Conservation (phyloP, 306 rosid species). For the Castanospermum australe region DNA sequence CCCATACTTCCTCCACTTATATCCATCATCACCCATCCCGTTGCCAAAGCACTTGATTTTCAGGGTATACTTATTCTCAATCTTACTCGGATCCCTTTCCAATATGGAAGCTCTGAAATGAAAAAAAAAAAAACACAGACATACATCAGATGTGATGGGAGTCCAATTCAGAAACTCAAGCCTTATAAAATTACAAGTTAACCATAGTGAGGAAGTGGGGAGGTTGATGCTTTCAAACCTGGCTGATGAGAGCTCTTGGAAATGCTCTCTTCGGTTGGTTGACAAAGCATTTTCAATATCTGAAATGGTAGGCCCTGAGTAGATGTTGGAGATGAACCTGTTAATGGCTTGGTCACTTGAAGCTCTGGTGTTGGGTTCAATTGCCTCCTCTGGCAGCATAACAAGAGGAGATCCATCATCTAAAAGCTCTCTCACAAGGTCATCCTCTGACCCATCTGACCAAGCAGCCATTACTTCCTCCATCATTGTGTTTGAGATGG, state of each 20-base stretch:
- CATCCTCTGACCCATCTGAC: slow-evolving; percentile 65
- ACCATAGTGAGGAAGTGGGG: neutral
- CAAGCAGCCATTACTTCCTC: slow-evolving; percentile 46
- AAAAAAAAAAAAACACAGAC: neutral
- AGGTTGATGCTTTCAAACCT: slow-evolving; percentile 37
- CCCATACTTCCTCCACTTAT: slow-evolving; percentile 93
- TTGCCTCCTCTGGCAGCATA: slow-evolving; percentile 30
- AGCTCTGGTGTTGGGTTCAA: slow-evolving; percentile 7
- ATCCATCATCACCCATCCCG: slow-evolving; percentile 88
- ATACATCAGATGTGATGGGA: neutral
- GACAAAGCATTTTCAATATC: slow-evolving; percentile 78
- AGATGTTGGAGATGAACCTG: slow-evolving; percentile 45
- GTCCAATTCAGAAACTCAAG: neutral
- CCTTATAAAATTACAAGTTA: neutral
- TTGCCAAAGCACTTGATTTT: slow-evolving; percentile 80
- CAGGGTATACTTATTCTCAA: slow-evolving; percentile 82
- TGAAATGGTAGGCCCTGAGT: slow-evolving; percentile 72
- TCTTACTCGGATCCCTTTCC: slow-evolving; percentile 66
- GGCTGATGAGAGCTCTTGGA: slow-evolving; percentile 46
- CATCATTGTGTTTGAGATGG: slow-evolving; percentile 42
- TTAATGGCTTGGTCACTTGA: slow-evolving; percentile 32
- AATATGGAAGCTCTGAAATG: slow-evolving; percentile 54
- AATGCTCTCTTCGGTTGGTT: slow-evolving; percentile 41
- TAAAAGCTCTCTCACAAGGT: slow-evolving; percentile 72
- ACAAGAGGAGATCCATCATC: slow-evolving; percentile 62